Conservation (phyloP, 148 eudicot genomes). For the Cornus suecica region DNA sequence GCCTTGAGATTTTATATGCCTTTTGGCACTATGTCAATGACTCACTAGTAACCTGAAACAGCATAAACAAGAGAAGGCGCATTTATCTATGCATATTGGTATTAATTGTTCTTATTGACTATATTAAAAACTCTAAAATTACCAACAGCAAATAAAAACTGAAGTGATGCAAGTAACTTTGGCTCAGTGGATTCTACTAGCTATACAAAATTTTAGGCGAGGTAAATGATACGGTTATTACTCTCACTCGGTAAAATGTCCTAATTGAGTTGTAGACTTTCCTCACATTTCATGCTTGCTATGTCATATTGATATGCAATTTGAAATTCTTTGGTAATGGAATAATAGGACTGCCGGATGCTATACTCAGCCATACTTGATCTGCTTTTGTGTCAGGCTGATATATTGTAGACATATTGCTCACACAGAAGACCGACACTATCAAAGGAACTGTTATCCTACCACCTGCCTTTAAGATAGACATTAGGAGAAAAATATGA, state of each 20-base stretch:
- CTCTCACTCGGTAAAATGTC: neutral
- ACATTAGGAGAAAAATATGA: too few species aligned
- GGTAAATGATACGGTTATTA: neutral
- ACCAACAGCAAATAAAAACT: neutral
- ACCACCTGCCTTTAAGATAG: too few species aligned
- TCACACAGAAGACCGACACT: too few species aligned
- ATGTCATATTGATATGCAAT: too few species aligned
- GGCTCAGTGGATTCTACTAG: neutral
- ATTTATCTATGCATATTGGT: neutral
- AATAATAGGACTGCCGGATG: neutral
- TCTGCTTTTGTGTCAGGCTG: too few species aligned
- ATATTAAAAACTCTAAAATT: neutral
- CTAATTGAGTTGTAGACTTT: too few species aligned
- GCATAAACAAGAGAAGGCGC: conserved; percentile 3
- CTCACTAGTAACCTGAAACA: conserved; percentile 86
- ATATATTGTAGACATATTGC: too few species aligned
- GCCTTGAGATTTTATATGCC: conserved; percentile 8
- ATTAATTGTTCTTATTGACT: neutral
- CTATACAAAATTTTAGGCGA: neutral
- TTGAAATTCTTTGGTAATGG: neutral
- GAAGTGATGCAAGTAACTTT: neutral
- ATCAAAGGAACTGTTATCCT: too few species aligned
- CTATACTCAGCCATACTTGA: neutral
- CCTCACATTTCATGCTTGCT: too few species aligned
- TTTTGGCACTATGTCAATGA: conserved; percentile 39